Conservation (phyloP, 495 filamentous ascomycete genomes). For the Penicillium soppii region DNA sequence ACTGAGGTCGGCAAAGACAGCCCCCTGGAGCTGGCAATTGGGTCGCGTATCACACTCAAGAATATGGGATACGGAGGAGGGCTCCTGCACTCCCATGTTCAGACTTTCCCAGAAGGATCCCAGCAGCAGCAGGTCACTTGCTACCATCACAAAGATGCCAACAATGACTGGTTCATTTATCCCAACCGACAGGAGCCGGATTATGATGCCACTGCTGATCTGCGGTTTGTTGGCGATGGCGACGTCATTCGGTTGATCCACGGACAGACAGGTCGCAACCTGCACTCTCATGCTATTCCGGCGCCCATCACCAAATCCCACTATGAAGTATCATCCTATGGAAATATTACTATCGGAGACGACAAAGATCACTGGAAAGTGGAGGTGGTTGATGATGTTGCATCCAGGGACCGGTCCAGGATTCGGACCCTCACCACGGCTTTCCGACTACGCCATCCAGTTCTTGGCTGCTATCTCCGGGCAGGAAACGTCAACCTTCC, state of each 20-base stretch:
- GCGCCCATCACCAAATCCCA: conserved; percentile 89
- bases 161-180: conserved; percentile 99
- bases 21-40: conserved; percentile 84
- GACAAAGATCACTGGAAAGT: conserved; percentile 98
- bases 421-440: conserved; percentile 91
- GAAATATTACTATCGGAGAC: conserved; percentile 94
- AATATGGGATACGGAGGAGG: conserved; percentile 99
- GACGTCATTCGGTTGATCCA: conserved; percentile 86
- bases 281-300: conserved; percentile 87
- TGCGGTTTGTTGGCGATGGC: conserved; percentile 76
- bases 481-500: conserved; percentile 96
- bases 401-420: conserved; percentile 79
- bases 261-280: conserved; percentile 91
- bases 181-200: conserved; percentile 76
- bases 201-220: conserved; percentile 65
- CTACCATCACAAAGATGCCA: conserved; percentile 99
- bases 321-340: conserved; percentile 91
- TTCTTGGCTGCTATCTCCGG: conserved; percentile 87
- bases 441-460: conserved; percentile 83
- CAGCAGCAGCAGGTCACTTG: conserved; percentile 95
- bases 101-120: conserved; percentile 94
- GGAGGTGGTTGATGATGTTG: conserved; percentile 86
- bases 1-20: conserved; percentile 93
- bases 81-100: conserved; percentile 95
- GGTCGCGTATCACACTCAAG: conserved; percentile 90